Base-by-base conservation (phyloP, 1,284 basidiomycete species). In the Sanghuangporus baumii region DNA sequence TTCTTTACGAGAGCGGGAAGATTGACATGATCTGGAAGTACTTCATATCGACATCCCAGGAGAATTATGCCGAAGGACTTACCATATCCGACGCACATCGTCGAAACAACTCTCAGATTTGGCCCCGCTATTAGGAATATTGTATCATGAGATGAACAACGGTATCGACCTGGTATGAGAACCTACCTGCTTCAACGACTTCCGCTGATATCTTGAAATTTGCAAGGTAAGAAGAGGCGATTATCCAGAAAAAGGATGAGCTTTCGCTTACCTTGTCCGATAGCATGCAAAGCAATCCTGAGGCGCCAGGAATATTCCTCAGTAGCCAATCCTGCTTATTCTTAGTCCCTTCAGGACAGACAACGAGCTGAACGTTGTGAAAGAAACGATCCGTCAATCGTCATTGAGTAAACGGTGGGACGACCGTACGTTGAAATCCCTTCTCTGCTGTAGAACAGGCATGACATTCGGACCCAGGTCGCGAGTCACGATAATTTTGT, bases 1-100 rank as follows among this genome's bases (percentile, higher is more conserved):
- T 85, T 81, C 67, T 80, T 76, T n/a, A 84, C 81, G n/a, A 88
- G 75, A 16, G 83, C 83, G 7, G 76, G 71, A 0, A 91, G 75
- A 66, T 91, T 85, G 55, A 95, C 82, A 69, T 98, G 96, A 67
- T 98, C 96, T 93, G 63, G 64, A 36, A 65, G 54, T 57, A 20
- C 40, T 18, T 18, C 14, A 56, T 14, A 59, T 40, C 18, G 26
- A 12, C 12, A 55, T 14, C 55, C 38, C 36, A 31, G 37, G 18
- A 59, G 23, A 11, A 20, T 16, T 40, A 1, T 18, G 47, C n/a
- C 41, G 8, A 14, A n/a, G 47, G 50, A 72, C 81, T 66, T 68
- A 93, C 93, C 93, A 72, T 89, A 92, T 48, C 93, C 93, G 18
- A 94, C 92, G n/a, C 89, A 91, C 84, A 96, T 91, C 0, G 96